Evolutionary conservation across 305 asterid species (phyloP).

Genomic region (Fraxinus ornus): DNA sequence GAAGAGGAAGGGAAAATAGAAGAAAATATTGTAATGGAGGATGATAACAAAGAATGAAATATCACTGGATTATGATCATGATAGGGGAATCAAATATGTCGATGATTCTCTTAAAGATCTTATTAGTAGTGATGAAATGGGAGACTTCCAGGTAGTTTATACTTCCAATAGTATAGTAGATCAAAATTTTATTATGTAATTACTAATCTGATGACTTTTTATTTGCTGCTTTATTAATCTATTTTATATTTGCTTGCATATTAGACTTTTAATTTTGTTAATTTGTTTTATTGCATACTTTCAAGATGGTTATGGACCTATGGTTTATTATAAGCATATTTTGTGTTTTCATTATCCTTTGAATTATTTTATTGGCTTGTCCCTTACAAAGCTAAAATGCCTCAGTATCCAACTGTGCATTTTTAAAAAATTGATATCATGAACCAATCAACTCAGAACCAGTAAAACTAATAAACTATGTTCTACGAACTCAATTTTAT

Average conservation of each 20-base stretch:
- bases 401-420: background rate
- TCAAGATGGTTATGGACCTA: background rate
- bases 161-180: background rate
- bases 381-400: background rate
- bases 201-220: background rate
- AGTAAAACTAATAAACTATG: background rate
- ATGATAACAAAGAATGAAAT: background rate
- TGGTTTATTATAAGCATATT: background rate
- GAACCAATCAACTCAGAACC: background rate
- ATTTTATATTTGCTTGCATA: background rate
- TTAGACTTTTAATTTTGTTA: background rate
- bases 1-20: background rate
- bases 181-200: background rate
- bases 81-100: background rate
- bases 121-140: background rate
- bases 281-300: background rate
- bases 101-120: background rate
- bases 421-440: background rate
- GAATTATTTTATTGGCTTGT: background rate
- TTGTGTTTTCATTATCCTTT: background rate
- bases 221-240: background rate
- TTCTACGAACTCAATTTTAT: background rate
- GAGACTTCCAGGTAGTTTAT: background rate
- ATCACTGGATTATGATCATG: background rate
- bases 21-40: background rate